A percentile compares a stretch with the other conserved stretches of the same genome.
phyloP scores from a whole-genome alignment of 2,329 filamentous ascomycete species.

The Amauroascus niger region DNA sequence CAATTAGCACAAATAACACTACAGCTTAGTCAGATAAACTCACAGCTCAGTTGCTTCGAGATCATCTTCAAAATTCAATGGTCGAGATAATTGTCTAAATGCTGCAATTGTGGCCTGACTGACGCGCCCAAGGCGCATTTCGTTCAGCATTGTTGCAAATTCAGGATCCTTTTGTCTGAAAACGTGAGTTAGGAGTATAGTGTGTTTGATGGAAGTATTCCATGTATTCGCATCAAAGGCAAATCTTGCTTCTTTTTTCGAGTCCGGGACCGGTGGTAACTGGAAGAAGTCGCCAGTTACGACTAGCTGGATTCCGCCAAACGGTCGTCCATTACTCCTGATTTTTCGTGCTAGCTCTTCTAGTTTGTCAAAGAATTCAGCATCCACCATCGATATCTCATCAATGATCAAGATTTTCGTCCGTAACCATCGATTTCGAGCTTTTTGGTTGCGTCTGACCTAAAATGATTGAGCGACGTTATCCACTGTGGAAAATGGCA shows the following conservation, averaged over 20 bases:
- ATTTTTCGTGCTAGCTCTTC: constrained; percentile 76
- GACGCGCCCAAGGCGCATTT: constrained; percentile 85
- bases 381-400: constrained; percentile 97
- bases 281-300: constrained; percentile 98
- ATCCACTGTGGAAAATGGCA: background rate
- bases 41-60: constrained; percentile 76
- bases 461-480: constrained; percentile 15
- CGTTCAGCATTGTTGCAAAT: constrained; percentile 92
- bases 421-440: constrained; percentile 76
- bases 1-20: background rate
- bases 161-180: constrained; percentile 88
- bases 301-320: constrained; percentile 90
- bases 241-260: constrained; percentile 66
- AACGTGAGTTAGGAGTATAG: constrained; percentile 86
- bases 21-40: constrained; percentile 19
- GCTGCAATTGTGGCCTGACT: constrained; percentile 63
- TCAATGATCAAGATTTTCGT: constrained; percentile 86
- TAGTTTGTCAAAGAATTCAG: constrained; percentile 91
- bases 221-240: constrained; percentile 88
- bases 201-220: constrained; percentile 87
- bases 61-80: constrained; percentile 61
- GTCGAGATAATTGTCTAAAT: constrained; percentile 64
- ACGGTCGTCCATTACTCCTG: constrained; percentile 81
- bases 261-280: constrained; percentile 81
- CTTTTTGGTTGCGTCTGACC: constrained; percentile 78